These are phyloP conservation scores for Dicorynia guianensis DNA, from an alignment of 306 rosid species.

Conservation along the genomic window DNA sequence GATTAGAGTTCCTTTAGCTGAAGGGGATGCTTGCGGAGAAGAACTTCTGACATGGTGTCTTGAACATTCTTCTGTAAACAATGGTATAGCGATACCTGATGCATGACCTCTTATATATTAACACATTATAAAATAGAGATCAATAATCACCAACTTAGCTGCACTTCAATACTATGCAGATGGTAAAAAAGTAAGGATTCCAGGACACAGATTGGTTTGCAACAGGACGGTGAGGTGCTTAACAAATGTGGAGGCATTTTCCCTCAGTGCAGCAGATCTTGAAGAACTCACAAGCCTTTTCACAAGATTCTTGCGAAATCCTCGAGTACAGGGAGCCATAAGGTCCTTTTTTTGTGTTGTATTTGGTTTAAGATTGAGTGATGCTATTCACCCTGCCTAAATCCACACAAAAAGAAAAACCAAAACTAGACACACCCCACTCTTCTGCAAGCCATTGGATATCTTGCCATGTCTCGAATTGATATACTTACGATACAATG, in stretches of 20 bases:
- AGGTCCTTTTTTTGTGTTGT: constrained; percentile 53
- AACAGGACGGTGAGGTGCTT: constrained; percentile 71
- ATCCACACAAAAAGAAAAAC: no score
- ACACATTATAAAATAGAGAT: background rate
- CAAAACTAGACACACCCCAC: no score
- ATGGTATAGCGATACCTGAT: constrained; percentile 54
- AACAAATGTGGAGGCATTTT: constrained; percentile 84
- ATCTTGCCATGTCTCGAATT: no score
- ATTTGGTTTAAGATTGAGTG: background rate
- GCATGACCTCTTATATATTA: background rate
- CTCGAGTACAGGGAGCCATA: constrained; percentile 82
- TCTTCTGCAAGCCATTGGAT: no score
- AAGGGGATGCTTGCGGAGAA: constrained; percentile 90
- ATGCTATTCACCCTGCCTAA: no score
- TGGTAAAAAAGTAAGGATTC: constrained; percentile 59
- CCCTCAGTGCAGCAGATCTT: constrained; percentile 79
- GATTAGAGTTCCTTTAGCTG: constrained; percentile 57
- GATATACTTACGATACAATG: no score
- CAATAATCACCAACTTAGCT: background rate
- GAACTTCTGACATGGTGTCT: constrained; percentile 91
- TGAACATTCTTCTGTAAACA: constrained; percentile 74
- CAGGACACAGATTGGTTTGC: constrained; percentile 72
- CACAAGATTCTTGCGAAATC: constrained; percentile 73
- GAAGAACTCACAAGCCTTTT: constrained; percentile 85
- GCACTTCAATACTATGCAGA: constrained; percentile 47